Conservation (phyloP, 2,329 filamentous ascomycete species). For the Penicillium concentricum region DNA sequence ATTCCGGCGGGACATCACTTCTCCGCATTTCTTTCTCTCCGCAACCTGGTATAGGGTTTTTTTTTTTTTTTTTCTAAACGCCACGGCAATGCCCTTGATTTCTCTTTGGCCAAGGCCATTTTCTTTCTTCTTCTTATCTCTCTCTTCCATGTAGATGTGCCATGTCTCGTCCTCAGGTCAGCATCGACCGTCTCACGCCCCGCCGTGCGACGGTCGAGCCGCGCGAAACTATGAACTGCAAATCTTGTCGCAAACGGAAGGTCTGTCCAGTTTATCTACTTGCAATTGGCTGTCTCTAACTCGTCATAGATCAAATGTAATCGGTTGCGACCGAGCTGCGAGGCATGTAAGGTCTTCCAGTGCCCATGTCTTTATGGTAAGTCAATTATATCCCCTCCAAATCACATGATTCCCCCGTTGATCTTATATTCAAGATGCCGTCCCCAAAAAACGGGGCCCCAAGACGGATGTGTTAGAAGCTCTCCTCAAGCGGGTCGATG, state of each 20-base stretch:
- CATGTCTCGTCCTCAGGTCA: conserved; percentile 74
- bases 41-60: conserved; percentile 1
- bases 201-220: conserved; percentile 72
- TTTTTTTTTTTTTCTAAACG: not conserved
- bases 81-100: conserved; percentile 12
- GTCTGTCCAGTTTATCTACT: conserved; percentile 46
- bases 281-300: not conserved
- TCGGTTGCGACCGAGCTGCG: conserved; percentile 76
- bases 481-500: conserved; percentile 79
- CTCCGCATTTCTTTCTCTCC: conserved; percentile 23
- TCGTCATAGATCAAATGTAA: conserved; percentile 80
- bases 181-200: conserved; percentile 74
- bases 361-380: conserved; percentile 85
- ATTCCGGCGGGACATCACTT: conserved; percentile 17
- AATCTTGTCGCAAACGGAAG: conserved; percentile 90
- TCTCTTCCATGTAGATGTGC: conserved; percentile 14
- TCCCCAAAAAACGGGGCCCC: conserved; percentile 84
- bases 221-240: conserved; percentile 92
- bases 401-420: conserved; percentile 35
- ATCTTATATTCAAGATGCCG: conserved; percentile 60
- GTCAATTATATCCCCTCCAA: conserved; percentile 27
- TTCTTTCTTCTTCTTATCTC: conserved; percentile 9
- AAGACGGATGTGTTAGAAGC: conserved; percentile 89
- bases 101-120: conserved; percentile 5
- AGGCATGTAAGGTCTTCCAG: conserved; percentile 86